Conservation (phyloP, 805 yeast species). For the Wickerhamomyces mucosus region DNA sequence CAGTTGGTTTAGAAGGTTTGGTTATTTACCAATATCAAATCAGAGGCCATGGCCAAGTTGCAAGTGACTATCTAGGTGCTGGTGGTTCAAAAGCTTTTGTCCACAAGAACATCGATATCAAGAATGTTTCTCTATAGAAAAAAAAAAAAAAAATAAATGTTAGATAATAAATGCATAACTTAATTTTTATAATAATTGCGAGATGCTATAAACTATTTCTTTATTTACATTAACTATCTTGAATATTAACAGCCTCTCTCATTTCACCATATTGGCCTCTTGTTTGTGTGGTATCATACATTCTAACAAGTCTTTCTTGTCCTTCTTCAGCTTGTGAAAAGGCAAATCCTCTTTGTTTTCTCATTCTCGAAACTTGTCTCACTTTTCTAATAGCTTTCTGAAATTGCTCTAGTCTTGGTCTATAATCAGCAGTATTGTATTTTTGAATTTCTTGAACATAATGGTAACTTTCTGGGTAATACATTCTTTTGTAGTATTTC, state of each 20-base stretch:
- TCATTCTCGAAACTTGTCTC: constrained; percentile 96
- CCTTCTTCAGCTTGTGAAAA: constrained; percentile 95
- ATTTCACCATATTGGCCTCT: constrained; percentile 67
- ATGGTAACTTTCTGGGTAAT: constrained; percentile 87
- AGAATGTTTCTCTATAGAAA: not conserved
- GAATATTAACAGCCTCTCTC: constrained; percentile 25
- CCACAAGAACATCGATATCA: constrained; percentile 53
- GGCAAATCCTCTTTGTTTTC: constrained; percentile 97
- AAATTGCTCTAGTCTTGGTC: constrained; percentile 95
- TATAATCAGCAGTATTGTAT: constrained; percentile 82
- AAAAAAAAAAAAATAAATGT: too few species aligned
- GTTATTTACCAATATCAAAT: constrained; percentile 93
- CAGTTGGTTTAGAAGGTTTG: constrained; percentile 95
- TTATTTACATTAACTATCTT: too few species aligned
- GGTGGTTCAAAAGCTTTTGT: constrained; percentile 77
- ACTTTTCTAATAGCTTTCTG: constrained; percentile 96
- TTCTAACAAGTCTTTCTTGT: constrained; percentile 82
- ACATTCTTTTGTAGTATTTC: constrained; percentile 91
- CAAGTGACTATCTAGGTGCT: constrained; percentile 84
- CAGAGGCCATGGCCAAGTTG: constrained; percentile 89
- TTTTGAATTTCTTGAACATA: constrained; percentile 95
- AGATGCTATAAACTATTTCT: too few species aligned
- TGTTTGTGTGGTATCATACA: constrained; percentile 88
- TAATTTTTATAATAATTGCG: too few species aligned
- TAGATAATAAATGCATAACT: too few species aligned